Evolutionary conservation across 176 grass and related monocot genomes (phyloP).

Genomic region (Ensete glaucum): DNA sequence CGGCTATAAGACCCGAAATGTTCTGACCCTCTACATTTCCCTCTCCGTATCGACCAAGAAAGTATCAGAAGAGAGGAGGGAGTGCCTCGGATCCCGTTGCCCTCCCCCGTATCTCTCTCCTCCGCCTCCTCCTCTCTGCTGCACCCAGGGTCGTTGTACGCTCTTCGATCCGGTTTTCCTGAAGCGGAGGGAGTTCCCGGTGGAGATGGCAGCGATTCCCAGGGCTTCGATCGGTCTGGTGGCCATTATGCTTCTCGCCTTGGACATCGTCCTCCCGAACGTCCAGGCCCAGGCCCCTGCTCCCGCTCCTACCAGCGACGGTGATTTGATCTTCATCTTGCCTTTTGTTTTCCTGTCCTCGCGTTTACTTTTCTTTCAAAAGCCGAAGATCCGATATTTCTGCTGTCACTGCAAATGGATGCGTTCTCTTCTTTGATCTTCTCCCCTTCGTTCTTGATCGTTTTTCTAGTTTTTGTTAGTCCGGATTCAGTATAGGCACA

Average conservation of each 20-base stretch:
- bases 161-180: background rate
- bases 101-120: no score
- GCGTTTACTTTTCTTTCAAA: background rate
- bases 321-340: background rate
- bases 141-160: no score
- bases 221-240: background rate
- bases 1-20: no score
- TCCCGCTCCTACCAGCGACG: constrained; percentile 5
- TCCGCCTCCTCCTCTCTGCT: background rate
- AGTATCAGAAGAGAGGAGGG: no score
- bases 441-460: no score
- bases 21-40: no score
- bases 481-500: no score
- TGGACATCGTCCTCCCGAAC: background rate
- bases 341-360: background rate
- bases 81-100: no score
- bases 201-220: background rate
- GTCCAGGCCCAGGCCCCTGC: constrained; percentile 1
- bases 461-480: no score
- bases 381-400: background rate
- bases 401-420: background rate
- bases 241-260: background rate
- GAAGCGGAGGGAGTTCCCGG: background rate
- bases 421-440: background rate
- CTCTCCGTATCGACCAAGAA: no score